Base-by-base conservation (phyloP, 2,329 filamentous ascomycete genomes). In the Calonectria multiphialidica region DNA sequence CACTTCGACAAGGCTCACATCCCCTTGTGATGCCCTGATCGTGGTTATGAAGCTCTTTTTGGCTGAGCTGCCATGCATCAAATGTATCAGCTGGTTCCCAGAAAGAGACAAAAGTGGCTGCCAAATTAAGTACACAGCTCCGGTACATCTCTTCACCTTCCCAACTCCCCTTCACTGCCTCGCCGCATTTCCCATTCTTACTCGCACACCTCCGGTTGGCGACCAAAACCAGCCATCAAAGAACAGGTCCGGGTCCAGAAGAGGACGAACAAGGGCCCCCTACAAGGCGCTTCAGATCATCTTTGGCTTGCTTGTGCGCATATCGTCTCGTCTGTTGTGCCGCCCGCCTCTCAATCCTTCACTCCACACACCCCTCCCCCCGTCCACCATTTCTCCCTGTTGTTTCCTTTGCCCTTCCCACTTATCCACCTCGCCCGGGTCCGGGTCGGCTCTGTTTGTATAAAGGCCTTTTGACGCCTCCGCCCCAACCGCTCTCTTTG, bases 381-480 rank as follows among this genome's bases (percentile, higher is more conserved):
- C 61, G 40, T 61, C 47, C 72, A 50, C 73, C 59, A 53, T 45
- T 73, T 66, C 73, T 72, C 70, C 59, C 68, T 73, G 74, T 71
- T 49, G 70, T 59, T 72, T 64, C 71, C 74, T 67, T 70, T 72
- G 66, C 73, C 57, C 63, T 47, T 63, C 61, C 66, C 66, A 71
- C 64, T 70, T 66, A 68, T 69, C 73, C 72, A 73, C 74, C 72
- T 72, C 57, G 63, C 71, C 75, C 74, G 71, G 71, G 71, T 74
- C 77, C 68, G 63, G 74, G 72, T 73, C 70, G 71, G 72, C 37
- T 74, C 73, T 78, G 73, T 76, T 59, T 59, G 53, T 80, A 80
- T 80, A 80, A 80, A 80, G 73, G 61, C 73, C 78, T 75, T 79
- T 78, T 75, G 70, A 71, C 76, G 53, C 77, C 78, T 76, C 76